Conservation (phyloP, 176 grass and related monocot genomes). For the Avena insularis region DNA sequence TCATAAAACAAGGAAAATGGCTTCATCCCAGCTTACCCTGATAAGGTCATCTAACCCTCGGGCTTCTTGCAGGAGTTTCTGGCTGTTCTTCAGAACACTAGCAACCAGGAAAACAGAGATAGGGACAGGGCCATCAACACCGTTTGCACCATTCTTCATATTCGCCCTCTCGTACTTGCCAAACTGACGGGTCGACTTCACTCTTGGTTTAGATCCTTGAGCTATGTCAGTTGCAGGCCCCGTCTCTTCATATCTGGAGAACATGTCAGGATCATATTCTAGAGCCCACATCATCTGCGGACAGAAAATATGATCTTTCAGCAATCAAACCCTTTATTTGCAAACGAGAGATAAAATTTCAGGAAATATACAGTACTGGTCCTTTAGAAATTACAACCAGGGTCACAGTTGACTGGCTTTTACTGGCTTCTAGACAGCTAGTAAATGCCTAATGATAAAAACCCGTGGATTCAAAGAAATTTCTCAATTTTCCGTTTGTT, state of each 20-base stretch:
- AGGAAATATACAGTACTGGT: not conserved
- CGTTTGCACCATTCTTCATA: constrained; percentile 62
- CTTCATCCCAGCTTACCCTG: constrained; percentile 59
- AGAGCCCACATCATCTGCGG: constrained; percentile 98
- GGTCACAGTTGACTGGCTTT: not conserved
- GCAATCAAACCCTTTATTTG: constrained; percentile 21
- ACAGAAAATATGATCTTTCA: constrained; percentile 22
- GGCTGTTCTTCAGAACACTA: constrained; percentile 91
- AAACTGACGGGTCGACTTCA: constrained; percentile 74
- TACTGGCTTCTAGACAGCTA: not conserved
- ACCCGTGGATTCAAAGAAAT: not conserved
- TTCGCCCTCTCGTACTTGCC: constrained; percentile 96
- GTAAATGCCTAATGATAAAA: not conserved
- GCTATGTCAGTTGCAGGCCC: constrained; percentile 46
- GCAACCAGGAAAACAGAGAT: constrained; percentile 98
- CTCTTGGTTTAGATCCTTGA: constrained; percentile 65
- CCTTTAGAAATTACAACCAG: constrained; percentile 21
- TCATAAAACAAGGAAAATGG: constrained; percentile 15
- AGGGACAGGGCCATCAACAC: constrained; percentile 69
- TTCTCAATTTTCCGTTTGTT: not conserved
- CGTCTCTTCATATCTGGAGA: constrained; percentile 65
- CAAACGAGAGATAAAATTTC: not conserved
- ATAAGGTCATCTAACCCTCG: constrained; percentile 87
- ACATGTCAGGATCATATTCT: constrained; percentile 92
- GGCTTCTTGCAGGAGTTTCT: constrained; percentile 79